Evolutionary conservation across 768 basidiomycete species (phyloP), one percentile per base, ranked within the genome.

Genomic region (Phanerochaete sordida): DNA sequence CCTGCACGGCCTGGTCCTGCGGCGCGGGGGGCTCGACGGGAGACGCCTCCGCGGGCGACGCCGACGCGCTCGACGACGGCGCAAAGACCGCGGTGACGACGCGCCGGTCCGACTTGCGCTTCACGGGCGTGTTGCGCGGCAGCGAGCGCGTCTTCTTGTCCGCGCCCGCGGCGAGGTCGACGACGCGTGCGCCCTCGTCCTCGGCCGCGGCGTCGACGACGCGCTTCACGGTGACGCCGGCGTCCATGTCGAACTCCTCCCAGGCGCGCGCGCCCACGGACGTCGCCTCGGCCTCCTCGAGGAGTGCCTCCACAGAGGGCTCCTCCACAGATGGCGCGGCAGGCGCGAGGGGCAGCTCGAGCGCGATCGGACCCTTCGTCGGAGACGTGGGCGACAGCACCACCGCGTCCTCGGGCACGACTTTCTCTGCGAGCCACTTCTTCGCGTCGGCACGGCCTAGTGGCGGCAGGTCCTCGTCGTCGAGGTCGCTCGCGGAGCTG

Each of bases 261-360:
- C 75, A 76, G 2, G 75, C 75, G 8, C 71, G 64, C 12, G 72
- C 75, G 35, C 75, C 76, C 70, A 71, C 72, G 21, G 68, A 65
- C 6, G 59, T 58, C 62, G n/a, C 28, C 49, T 39, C 58, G 7
- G 55, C 47, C 33, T 56, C 58, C 7, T 66, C 71, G 2, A 74
- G 70, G 9, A 74, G 66, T 23, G 65, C 69, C 50, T 73, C 71
- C 35, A 74, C 68, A 23, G 68, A 68, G 2, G 72, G 72, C 58
- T 75, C 74, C 13, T 69, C 64, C 11, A 64, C 62, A 31, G 15
- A 19, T 4, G 11, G 19, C 4, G 39, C 39, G 39, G 39, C n/a
- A 55, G 52, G 55, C 43, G 43, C n/a, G 45, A 39, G 50, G 30
- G 26, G 21, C 39, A 33, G 30, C 24, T n/a, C 54, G 26, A 24